Evolutionary conservation across 192 early-diverging fungal species (phyloP), one percentile per base, ranked within the genome.

Genomic region (Mortierella hygrophila): DNA sequence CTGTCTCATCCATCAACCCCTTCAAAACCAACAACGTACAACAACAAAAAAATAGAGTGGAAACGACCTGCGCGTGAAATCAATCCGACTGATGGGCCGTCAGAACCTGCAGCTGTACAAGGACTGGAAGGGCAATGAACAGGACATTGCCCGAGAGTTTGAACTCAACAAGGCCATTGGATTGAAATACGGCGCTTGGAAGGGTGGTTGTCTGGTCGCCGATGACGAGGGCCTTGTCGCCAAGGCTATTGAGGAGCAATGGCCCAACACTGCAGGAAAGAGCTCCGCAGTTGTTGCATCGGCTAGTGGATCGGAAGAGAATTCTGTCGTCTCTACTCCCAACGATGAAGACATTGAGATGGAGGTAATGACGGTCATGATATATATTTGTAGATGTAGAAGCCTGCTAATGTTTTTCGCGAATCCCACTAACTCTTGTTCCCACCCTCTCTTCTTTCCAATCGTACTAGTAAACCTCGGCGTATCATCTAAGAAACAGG

Each of bases 31-130:
- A 46, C 38, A 46, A 46, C 44, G 7, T 7, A 20, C 15, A 52
- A 52, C 49, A 52, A 52, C 47, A 52, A 35, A 15, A 15, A 21
- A 29, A 35, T 75, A 93, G 91, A 88, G 88, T 42, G 92, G 92
- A 37, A 96, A 97, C 75, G 97, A 97, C 78, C 90, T 97, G 44
- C 93, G 96, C 60, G 91, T 97, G 80, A 97, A 97, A 75, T 82
- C 96, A 13, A 97, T 97, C 71, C 85, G 96, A 32, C 83, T 97
- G 44, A 93, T 97, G 70, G 97, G 97, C 47, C 91, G 97, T 41
- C 97, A 97, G 74, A 97, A 97, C 75, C 88, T 97, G 44, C 96
- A 97, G 82, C 88, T 95, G 52, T 97, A 97, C 88, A 93, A 94
- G 77, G 95, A 92, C 70, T 98, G 97, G 97, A 95, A 92, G 81